Conservation (phyloP, 2,329 filamentous ascomycete genomes). For the Phialophora chinensis region DNA sequence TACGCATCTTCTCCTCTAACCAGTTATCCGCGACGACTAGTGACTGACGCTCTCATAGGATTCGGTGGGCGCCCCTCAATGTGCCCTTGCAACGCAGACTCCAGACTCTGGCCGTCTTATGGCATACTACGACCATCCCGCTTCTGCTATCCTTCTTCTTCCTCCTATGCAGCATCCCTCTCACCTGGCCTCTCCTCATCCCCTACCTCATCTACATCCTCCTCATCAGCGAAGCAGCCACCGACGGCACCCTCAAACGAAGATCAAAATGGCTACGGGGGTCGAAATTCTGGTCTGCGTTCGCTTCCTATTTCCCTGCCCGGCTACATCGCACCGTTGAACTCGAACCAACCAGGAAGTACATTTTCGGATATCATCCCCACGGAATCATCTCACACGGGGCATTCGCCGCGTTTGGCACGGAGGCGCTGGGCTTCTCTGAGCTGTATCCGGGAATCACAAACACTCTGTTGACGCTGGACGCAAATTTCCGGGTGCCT, state of each 20-base stretch:
- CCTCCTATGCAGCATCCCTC: constrained; percentile 84
- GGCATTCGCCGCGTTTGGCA: constrained; percentile 90
- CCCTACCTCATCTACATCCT: constrained; percentile 81
- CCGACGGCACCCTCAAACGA: constrained; percentile 74
- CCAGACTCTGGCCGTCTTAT: constrained; percentile 78
- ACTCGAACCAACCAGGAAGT: constrained; percentile 81
- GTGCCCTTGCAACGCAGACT: constrained; percentile 73
- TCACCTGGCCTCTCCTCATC: constrained; percentile 81
- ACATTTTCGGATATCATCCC: constrained; percentile 96
- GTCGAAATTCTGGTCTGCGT: constrained; percentile 81
- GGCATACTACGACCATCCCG: constrained; percentile 75
- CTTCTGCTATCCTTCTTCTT: constrained; percentile 80
- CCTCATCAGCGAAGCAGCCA: constrained; percentile 76
- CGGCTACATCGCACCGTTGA: constrained; percentile 82
- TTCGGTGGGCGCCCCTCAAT: constrained; percentile 83
- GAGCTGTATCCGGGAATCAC: constrained; percentile 93
- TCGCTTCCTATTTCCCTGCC: constrained; percentile 91
- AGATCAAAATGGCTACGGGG: constrained; percentile 77
- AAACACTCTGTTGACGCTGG: constrained; percentile 91
- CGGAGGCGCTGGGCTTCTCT: constrained; percentile 84
- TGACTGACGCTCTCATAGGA: constrained; percentile 52
- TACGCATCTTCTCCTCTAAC: constrained; percentile 37
- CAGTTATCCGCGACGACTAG: not conserved
- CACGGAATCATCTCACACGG: constrained; percentile 97
- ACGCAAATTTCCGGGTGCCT: constrained; percentile 92